phyloP scores from a whole-genome alignment of 257 asterid species.

The Penstemon davidsonii region DNA sequence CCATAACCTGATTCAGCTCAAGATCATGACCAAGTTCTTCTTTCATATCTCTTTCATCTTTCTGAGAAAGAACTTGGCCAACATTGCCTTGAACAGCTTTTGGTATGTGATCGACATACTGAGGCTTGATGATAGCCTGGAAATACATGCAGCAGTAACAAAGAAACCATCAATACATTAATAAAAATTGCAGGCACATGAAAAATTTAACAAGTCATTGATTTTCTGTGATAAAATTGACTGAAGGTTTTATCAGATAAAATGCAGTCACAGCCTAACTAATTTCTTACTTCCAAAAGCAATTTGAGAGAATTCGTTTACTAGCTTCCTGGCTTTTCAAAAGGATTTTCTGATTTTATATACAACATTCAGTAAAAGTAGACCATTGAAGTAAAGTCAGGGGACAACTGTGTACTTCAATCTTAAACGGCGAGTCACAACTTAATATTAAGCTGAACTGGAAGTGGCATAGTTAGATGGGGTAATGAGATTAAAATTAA shows the following conservation, averaged over 20 bases:
- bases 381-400: not conserved
- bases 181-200: not conserved
- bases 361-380: not conserved
- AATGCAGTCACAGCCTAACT: not conserved
- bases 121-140: constrained; percentile 96
- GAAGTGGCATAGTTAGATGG: not conserved
- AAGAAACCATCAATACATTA: constrained; percentile 1
- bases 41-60: constrained; percentile 88
- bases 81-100: constrained; percentile 98
- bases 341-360: not conserved
- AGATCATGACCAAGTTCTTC: constrained; percentile 70
- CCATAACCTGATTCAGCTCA: constrained; percentile 89
- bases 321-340: not conserved
- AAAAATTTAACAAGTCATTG: not conserved
- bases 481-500: not conserved
- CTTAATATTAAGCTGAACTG: not conserved
- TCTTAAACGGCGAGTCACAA: not conserved
- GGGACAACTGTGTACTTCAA: not conserved
- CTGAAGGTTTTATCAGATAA: not conserved
- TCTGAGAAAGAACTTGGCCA: constrained; percentile 91
- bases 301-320: not conserved
- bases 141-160: constrained; percentile 3
- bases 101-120: constrained; percentile 96
- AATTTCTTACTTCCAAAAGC: not conserved
- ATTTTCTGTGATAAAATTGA: not conserved